Evolutionary conservation across 192 early-diverging fungal genomes (phyloP).

Genomic region (Phlyctochytrium arcticum): DNA sequence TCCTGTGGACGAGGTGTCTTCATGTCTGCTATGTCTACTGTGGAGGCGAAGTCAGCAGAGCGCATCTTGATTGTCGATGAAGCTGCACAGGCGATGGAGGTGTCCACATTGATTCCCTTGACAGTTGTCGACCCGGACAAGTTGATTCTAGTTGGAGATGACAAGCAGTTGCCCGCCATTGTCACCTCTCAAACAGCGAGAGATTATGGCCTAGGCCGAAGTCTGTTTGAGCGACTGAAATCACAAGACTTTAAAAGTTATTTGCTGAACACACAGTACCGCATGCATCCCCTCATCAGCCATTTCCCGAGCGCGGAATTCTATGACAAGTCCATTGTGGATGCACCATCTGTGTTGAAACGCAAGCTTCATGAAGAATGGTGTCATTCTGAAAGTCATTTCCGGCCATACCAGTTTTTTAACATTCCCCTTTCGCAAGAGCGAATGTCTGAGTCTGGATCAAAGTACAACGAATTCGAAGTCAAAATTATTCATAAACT

Average conservation of each 20-base stretch:
- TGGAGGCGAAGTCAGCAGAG: neutral
- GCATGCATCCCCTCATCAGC: neutral
- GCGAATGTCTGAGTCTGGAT: neutral
- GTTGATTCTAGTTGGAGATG: neutral
- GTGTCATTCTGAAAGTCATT: neutral
- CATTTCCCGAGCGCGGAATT: neutral
- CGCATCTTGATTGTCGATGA: neutral
- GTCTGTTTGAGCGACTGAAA: neutral
- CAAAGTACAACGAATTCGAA: neutral
- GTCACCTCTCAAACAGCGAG: neutral
- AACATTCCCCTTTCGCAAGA: neutral
- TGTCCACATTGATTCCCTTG: neutral
- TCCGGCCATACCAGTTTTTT: neutral
- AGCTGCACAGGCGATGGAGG: neutral
- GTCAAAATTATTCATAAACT: neutral
- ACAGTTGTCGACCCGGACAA: neutral
- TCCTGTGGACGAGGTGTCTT: neutral
- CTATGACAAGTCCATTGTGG: neutral
- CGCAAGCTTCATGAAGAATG: neutral
- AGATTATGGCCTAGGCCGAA: neutral
- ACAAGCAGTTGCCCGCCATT: neutral
- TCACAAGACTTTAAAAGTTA: neutral
- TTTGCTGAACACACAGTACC: neutral
- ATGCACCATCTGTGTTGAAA: neutral
- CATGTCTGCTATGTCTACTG: neutral